Base-by-base conservation (phyloP, 2,329 filamentous ascomycete species). In the Pestalotiopsis fici region DNA sequence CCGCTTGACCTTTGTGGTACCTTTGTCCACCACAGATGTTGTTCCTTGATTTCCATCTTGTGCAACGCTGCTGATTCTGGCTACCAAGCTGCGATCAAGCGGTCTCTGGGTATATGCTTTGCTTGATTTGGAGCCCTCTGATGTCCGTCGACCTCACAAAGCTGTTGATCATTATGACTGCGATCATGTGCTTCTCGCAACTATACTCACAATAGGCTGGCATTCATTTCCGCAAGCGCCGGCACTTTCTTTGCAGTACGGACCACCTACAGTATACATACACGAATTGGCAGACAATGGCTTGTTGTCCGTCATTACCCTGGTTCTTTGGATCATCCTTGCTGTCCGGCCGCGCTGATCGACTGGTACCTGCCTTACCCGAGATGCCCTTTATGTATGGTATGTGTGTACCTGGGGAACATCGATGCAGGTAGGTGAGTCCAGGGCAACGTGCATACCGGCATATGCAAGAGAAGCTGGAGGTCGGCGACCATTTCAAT, bases 401-500 rank as follows among this genome's bases (percentile, higher is more conserved):
- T 50, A 50, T 50, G 43, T 57, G 27, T 27, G 55, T 57, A 57
- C 55, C 55, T 57, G 55, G 55, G 27, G 55, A 57, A 15, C 55
- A 57, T 27, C 55, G 55, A 27, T 57, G 55, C 25, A 57, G 6
- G 43, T 50, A 50, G 43, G 43, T 50, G 43, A 50, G 43, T 21
- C 18, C 43, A n/a, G 43, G 43, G 43, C 43, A 50, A 50, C 21
- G 43, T 50, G 43, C 43, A 50, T 50, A 50, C n/a, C 43, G 43
- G 43, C 43, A 50, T 50, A 57, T 57, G 55, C 55, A 57, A 23
- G 43, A 50, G 55, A 57, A 57, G 25, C 31, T 31, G 28, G 57
- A 35, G 57, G 57, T 60, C 57, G 57, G 57, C 57, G 57, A 60
- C 57, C 57, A 60, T 60, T 59, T 31, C 28, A 60, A 60, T 37